phyloP scores from a whole-genome alignment of 768 basidiomycete species.

The Lactifluus subvellereus region DNA sequence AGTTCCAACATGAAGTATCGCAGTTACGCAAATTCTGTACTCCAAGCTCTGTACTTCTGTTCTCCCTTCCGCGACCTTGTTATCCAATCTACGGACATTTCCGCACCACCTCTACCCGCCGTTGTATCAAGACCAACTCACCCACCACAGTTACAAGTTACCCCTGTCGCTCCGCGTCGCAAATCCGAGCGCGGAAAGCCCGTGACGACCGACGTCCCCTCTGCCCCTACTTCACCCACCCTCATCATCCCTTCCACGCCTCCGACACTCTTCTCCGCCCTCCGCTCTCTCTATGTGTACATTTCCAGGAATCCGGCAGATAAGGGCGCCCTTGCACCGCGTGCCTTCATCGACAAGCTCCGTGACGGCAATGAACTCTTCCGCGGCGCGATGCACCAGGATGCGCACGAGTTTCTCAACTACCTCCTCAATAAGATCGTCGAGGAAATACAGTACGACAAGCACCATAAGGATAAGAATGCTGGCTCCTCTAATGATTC shows the following conservation, averaged over 20 bases:
- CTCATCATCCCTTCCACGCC: conserved; percentile 52
- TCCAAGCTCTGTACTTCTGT: conserved; percentile 96
- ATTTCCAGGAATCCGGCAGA: conserved; percentile 75
- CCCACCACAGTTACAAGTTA: conserved; percentile 29
- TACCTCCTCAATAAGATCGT: conserved; percentile 89
- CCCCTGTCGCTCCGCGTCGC: conserved; percentile 41
- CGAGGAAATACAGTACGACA: conserved; percentile 83
- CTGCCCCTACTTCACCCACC: conserved; percentile 31
- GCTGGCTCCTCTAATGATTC: conserved; percentile 26
- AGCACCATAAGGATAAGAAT: conserved; percentile 31
- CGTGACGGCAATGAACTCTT: conserved; percentile 91
- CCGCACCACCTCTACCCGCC: conserved; percentile 35
- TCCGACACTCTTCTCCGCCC: conserved; percentile 81
- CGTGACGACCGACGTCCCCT: conserved; percentile 31
- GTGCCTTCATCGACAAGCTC: conserved; percentile 89
- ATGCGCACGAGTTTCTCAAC: conserved; percentile 97
- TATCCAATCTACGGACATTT: conserved; percentile 57
- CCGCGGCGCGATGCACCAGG: conserved; percentile 89
- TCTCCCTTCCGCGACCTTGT: conserved; percentile 88
- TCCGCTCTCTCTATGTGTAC: conserved; percentile 84
- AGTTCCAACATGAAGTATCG: not conserved
- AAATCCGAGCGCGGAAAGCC: conserved; percentile 52
- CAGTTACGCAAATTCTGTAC: conserved; percentile 98
- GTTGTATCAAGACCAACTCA: conserved; percentile 27
- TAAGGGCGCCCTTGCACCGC: conserved; percentile 83